phyloP scores from a whole-genome alignment of 202 grass and related monocot genomes.

The Zoysia matrella region DNA sequence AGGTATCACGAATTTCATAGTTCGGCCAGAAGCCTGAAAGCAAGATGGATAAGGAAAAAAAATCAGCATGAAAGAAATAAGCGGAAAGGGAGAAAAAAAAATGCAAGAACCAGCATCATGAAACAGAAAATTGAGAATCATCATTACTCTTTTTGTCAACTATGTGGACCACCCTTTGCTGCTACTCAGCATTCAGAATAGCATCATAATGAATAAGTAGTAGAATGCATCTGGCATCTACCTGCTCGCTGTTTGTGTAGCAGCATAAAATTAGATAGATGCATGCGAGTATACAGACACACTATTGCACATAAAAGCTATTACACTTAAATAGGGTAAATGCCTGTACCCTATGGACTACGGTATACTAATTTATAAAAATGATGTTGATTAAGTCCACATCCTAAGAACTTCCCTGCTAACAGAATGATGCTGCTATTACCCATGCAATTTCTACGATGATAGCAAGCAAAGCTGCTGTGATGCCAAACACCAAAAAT shows the following conservation, averaged over 20 bases:
- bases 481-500: neutral
- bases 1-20: conserved; percentile 44
- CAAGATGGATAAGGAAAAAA: conserved; percentile 7
- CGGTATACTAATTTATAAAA: neutral
- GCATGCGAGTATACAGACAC: neutral
- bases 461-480: conserved; percentile 13
- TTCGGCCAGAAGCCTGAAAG: conserved; percentile 53
- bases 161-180: neutral
- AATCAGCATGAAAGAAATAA: neutral
- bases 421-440: neutral
- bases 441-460: neutral
- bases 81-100: neutral
- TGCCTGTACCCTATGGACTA: neutral
- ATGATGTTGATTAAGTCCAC: neutral
- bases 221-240: conserved; percentile 14
- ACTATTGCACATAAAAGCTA: neutral
- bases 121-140: neutral
- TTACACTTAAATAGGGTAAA: neutral
- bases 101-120: neutral
- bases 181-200: neutral
- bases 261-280: conserved; percentile 11
- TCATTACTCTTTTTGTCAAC: neutral
- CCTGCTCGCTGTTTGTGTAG: neutral
- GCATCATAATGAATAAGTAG: neutral
- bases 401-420: conserved; percentile 1